A percentile compares a stretch with the other conserved stretches of the same genome.
These are phyloP conservation scores for Westerdykella sp. DNA, from an alignment of 2,329 filamentous ascomycete species.

Conservation along the genomic window DNA sequence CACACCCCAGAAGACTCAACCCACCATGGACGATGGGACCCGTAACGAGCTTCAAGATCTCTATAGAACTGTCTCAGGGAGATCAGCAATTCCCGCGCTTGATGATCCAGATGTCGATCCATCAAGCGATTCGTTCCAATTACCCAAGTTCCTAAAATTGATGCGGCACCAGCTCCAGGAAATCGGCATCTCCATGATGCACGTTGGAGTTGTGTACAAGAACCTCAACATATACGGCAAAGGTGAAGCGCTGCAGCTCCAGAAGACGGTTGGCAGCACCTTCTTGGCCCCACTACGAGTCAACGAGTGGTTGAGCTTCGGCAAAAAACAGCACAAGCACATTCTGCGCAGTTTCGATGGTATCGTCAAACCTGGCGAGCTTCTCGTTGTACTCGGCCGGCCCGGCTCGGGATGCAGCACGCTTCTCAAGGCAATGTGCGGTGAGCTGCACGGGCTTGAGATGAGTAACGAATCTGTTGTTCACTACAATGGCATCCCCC, in stretches of 20 bases:
- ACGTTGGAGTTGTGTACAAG: conserved; percentile 58
- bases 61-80: conserved; percentile 18
- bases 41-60: conserved; percentile 22
- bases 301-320: conserved; percentile 49
- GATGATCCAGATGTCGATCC: conserved; percentile 51
- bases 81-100: conserved; percentile 19
- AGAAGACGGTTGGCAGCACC: conserved; percentile 59
- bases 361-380: conserved; percentile 46
- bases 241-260: conserved; percentile 60
- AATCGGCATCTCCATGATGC: conserved; percentile 50
- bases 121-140: conserved; percentile 46
- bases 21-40: conserved; percentile 19
- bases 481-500: conserved; percentile 54
- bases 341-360: conserved; percentile 52
- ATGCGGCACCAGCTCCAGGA: conserved; percentile 48
- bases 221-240: conserved; percentile 62
- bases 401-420: conserved; percentile 58
- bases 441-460: conserved; percentile 54
- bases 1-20: conserved; percentile 6
- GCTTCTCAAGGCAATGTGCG: conserved; percentile 56
- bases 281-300: conserved; percentile 54
- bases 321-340: conserved; percentile 47
- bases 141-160: conserved; percentile 49
- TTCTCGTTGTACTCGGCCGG: conserved; percentile 43
- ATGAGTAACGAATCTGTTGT: conserved; percentile 48